Base-by-base conservation (phyloP, 139 green algal genomes). In the Coelastrella sp. region DNA sequence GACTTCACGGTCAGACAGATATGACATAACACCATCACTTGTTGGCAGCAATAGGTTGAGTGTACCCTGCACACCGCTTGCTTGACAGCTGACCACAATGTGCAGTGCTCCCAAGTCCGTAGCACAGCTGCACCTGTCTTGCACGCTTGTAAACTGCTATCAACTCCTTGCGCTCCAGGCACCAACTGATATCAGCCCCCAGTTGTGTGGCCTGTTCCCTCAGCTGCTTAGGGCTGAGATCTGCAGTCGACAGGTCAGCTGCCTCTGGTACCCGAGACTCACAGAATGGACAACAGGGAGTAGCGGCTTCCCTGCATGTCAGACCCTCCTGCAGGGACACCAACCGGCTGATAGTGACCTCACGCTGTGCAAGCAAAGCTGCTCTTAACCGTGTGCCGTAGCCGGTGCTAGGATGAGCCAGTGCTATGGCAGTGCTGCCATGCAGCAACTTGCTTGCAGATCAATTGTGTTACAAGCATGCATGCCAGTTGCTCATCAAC, bases 161-260 rank as follows among this genome's bases (percentile, higher is more conserved):
- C 32, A 85, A 48, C 64, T 85, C 79, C 1, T 34, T 32, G 25
- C 79, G 79, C 66, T 85, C 79, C 19, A 85, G 43, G 64, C 79
- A 85, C 79, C 79, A 85, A 34, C 45, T 78, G 64, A 6, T 25
- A 50, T 85, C 79, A n/a, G 32, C 64, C 6, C 79, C 64, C 35
- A 78, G 9, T 25, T 62, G 8, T 15, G 4, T 32, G 0, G 48
- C 48, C 40, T 25, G 13, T 23, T 66, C 17, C 41, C 45, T 21
- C 64, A 85, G 66, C 41, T 68, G 30, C 43, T 38, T 25, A 2
- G 17, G 25, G 45, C 79, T 78, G 48, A 32, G 32, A 5, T 1
- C n/a, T 9, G 40, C 45, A 32, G 45, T 48, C 21, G 45, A 80
- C 48, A 75, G 25, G 41, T 64, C 60, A n/a, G n/a, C 13, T 64